phyloP scores from a whole-genome alignment of 495 filamentous ascomycete genomes.

The Neurospora sp. region DNA sequence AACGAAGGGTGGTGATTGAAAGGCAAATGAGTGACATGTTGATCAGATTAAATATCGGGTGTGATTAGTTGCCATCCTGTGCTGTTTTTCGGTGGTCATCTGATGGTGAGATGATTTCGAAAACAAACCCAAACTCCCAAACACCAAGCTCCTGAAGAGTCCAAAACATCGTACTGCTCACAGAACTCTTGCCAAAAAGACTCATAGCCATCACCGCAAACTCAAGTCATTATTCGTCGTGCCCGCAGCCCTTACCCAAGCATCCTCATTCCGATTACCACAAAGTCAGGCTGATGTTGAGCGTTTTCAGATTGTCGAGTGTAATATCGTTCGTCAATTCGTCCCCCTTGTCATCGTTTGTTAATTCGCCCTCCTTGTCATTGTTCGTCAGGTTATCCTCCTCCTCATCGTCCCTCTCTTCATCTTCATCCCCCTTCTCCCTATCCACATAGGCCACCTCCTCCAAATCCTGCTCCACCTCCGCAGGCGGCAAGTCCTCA shows the following conservation, averaged over 20 bases:
- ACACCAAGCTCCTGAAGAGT: not conserved
- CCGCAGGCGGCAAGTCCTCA: slow-evolving; percentile 14
- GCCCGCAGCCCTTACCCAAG: not conserved
- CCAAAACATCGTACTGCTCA: not conserved
- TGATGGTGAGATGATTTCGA: not conserved
- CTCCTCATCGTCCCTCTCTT: not conserved
- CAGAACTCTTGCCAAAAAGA: not conserved
- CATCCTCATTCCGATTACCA: not conserved
- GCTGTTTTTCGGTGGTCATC: not conserved
- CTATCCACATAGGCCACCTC: slow-evolving; percentile 4
- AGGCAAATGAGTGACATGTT: not conserved
- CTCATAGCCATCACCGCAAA: not conserved
- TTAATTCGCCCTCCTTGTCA: not conserved
- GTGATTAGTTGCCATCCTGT: not conserved
- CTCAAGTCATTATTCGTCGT: not conserved
- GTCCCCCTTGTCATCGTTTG: not conserved
- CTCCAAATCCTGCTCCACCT: slow-evolving; percentile 8
- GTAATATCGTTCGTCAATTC: not conserved
- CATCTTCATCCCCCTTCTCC: not conserved
- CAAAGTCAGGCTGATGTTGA: not conserved
- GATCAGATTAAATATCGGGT: not conserved
- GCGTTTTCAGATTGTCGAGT: not conserved
- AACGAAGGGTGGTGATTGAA: not conserved
- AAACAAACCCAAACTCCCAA: not conserved
- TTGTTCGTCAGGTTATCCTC: not conserved